Conservation (phyloP, 2,329 filamentous ascomycete species). For the Trichoderma lentiforme region DNA sequence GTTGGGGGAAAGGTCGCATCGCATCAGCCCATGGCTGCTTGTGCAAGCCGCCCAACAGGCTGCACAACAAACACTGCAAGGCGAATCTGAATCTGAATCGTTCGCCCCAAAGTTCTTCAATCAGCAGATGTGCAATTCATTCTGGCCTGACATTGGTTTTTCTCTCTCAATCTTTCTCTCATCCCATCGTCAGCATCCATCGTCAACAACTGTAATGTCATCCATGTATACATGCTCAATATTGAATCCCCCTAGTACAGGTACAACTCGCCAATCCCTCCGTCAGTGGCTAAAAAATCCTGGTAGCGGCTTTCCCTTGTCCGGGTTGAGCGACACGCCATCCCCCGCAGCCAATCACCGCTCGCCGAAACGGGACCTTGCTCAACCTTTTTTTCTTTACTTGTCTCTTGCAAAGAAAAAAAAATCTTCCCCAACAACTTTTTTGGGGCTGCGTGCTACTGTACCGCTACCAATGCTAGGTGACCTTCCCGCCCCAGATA, state of each 20-base stretch:
- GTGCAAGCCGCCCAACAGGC: neutral
- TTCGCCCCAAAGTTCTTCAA: neutral
- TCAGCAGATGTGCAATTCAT: neutral
- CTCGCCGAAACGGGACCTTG: slow-evolving; percentile 16
- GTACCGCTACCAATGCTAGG: neutral
- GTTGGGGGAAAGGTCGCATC: slow-evolving; percentile 16
- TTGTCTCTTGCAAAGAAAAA: neutral
- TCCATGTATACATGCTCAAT: neutral
- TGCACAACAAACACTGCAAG: neutral
- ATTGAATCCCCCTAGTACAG: neutral
- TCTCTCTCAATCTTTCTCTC: neutral
- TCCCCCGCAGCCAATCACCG: slow-evolving; percentile 6
- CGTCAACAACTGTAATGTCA: neutral
- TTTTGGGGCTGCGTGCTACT: slow-evolving; percentile 17
- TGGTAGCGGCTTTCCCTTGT: neutral
- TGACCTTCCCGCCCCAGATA: neutral
- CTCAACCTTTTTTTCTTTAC: slow-evolving; percentile 25
- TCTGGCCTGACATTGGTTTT: neutral
- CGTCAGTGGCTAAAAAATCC: neutral
- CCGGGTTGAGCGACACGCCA: neutral
- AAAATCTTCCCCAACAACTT: slow-evolving; percentile 31
- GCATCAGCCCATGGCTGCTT: neutral
- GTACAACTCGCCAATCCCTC: neutral
- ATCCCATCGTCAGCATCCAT: no score
- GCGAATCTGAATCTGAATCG: neutral